Percentiles rank a stretch among this genome's conserved stretches.
Conservation (phyloP, 805 yeast genomes). For the Naumovozyma dairenensis region DNA sequence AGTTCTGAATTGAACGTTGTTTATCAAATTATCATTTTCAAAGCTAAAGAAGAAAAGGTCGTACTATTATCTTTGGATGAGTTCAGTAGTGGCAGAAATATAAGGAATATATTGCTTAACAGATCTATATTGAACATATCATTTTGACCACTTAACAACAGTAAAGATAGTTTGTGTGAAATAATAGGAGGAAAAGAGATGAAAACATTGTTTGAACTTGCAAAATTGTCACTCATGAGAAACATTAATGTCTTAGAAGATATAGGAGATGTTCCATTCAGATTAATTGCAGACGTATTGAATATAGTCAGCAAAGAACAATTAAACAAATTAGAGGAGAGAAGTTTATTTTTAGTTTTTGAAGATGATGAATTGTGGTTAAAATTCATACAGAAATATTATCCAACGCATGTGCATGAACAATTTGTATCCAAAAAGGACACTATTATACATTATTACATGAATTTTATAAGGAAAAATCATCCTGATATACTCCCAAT, state of each 20-base stretch:
- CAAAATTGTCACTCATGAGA: slow-evolving; percentile 19
- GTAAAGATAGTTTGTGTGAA: too few species aligned
- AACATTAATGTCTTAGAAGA: slow-evolving; percentile 18
- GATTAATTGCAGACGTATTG: slow-evolving; percentile 25
- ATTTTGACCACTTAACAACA: too few species aligned
- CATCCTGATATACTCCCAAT: slow-evolving; percentile 7
- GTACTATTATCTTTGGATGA: too few species aligned
- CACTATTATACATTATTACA: slow-evolving; percentile 15
- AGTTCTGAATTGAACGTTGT: too few species aligned
- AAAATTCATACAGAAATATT: slow-evolving; percentile 24
- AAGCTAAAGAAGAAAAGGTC: too few species aligned
- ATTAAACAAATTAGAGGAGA: slow-evolving; percentile 24
- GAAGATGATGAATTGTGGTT: slow-evolving; percentile 34
- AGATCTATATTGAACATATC: too few species aligned
- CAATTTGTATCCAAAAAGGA: slow-evolving; percentile 22
- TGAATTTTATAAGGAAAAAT: slow-evolving; percentile 8
- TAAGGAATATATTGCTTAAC: too few species aligned
- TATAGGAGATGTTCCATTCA: slow-evolving; percentile 27
- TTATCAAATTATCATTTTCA: too few species aligned
- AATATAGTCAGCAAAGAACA: slow-evolving; percentile 26
- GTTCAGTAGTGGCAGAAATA: too few species aligned
- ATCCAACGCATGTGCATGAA: slow-evolving; percentile 29
- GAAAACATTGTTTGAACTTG: slow-evolving; percentile 13
- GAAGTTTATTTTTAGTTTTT: slow-evolving; percentile 26
- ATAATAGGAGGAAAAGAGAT: too few species aligned